Evolutionary conservation across 225 moss, liverwort and hornwort genomes (phyloP), one percentile per base, ranked within the genome.

Genomic region (Climacium dendroides): DNA sequence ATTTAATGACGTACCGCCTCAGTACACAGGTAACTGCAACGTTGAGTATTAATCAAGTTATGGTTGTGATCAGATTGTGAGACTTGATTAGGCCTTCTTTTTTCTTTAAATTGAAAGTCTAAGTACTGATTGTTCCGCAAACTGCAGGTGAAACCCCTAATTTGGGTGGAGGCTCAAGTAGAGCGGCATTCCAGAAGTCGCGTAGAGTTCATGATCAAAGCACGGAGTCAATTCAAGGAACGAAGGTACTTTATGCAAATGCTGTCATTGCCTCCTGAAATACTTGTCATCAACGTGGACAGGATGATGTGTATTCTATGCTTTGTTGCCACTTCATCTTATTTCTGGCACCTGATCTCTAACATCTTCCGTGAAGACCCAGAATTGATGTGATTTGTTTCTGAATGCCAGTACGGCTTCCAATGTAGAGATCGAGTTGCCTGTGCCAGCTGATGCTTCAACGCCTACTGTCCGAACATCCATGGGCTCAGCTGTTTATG

Each of bases 131-230:
- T 76, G 43, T 50, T 50, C 35, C 80, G 67, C 45, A 82, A 63
- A 37, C 57, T 89, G 74, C 92, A 98, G 96, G 98, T 96, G 87
- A 93, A 92, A 74, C 96, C 98, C 74, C 88, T 98, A 48, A 97
- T 97, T 81, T 98, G 97, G 98, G 97, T 98, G 82, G 98, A 98
- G 92, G 98, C 96, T 71, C 97, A 98, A 95, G 96, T 98, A 20
- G 98, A 98, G 89, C 90, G 98, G 84, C 98, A 98, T 91, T 98
- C 98, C 83, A 94, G 97, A 89, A 98, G 98, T 89, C 96, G 96
- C 55, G 98, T 98, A 87, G 98, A 98, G 92, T 98, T 95, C 77
- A 98, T 95, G 95, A 95, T 96, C 91, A 98, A 98, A 89, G 98
- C 98, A 14, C 94, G 95, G 78, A 98, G 97, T 92, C 97, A 98